phyloP scores from a whole-genome alignment of 768 basidiomycete genomes.

The Naganishia kalamii region DNA sequence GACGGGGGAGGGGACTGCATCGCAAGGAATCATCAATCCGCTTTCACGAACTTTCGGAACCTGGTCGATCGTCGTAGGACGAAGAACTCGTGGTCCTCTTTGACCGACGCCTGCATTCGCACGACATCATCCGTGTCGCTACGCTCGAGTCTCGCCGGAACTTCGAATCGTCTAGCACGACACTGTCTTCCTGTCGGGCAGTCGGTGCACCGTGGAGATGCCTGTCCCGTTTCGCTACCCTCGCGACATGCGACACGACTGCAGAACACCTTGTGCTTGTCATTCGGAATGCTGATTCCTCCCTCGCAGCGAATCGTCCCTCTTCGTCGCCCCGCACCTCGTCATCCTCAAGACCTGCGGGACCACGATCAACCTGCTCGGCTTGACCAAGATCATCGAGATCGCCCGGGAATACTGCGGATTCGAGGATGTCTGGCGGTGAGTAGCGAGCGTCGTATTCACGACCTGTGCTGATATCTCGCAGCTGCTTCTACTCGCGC shows the following conservation, averaged over 20 bases:
- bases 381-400: slow-evolving; percentile 86
- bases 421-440: slow-evolving; percentile 60
- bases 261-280: not conserved
- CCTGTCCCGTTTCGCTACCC: too few species aligned
- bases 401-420: slow-evolving; percentile 60
- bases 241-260: not conserved
- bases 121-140: too few species aligned
- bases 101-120: too few species aligned
- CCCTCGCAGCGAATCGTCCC: slow-evolving; percentile 79
- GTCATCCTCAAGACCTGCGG: slow-evolving; percentile 98
- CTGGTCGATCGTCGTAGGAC: too few species aligned
- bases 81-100: too few species aligned
- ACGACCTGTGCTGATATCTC: not conserved
- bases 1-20: too few species aligned
- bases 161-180: too few species aligned
- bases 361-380: slow-evolving; percentile 92
- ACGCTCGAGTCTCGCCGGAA: too few species aligned
- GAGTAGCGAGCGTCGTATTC: not conserved
- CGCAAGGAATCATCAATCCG: too few species aligned
- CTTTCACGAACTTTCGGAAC: too few species aligned
- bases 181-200: too few species aligned
- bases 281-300: not conserved
- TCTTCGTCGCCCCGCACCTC: slow-evolving; percentile 89
- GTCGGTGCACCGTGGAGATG: too few species aligned
- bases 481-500: slow-evolving; percentile 83